phyloP scores from a whole-genome alignment of 179 eudicot species.

The Beta corolliflora region DNA sequence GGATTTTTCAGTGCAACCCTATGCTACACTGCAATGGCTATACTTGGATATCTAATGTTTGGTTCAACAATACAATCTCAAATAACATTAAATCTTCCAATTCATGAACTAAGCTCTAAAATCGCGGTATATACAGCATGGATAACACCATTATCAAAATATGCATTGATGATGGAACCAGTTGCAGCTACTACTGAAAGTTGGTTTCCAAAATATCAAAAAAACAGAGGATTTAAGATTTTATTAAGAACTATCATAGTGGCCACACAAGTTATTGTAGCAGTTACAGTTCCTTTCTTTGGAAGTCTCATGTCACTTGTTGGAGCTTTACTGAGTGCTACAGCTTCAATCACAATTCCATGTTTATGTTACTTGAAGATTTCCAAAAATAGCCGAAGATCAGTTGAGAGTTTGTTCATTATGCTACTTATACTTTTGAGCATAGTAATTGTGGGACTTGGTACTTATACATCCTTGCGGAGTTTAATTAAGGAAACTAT shows the following conservation, averaged over 20 bases:
- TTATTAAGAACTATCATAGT: constrained; percentile 24
- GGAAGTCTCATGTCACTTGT: constrained; percentile 35
- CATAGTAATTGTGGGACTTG: constrained; percentile 23
- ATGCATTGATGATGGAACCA: constrained; percentile 32
- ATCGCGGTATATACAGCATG: constrained; percentile 66
- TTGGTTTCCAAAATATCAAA: constrained; percentile 33
- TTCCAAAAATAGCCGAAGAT: constrained; percentile 10
- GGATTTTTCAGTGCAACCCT: constrained; percentile 62
- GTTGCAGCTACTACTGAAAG: constrained; percentile 32
- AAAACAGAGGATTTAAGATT: constrained; percentile 22
- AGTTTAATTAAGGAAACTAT: constrained; percentile 21
- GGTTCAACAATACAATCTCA: constrained; percentile 66
- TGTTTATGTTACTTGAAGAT: constrained; percentile 35
- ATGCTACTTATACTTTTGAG: constrained; percentile 15
- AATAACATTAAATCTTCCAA: constrained; percentile 71
- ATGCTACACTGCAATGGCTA: constrained; percentile 66
- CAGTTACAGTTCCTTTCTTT: constrained; percentile 28
- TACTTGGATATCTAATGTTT: constrained; percentile 74
- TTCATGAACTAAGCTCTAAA: constrained; percentile 51
- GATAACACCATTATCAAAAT: constrained; percentile 31
- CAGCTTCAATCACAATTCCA: constrained; percentile 32
- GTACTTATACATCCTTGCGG: constrained; percentile 32
- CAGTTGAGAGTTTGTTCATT: constrained; percentile 19
- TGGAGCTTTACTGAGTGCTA: constrained; percentile 33
- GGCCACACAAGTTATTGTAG: constrained; percentile 28